Evolutionary conservation across 371 early-diverging fungal species (phyloP).

Genomic region (Haplosporangium sp.): DNA sequence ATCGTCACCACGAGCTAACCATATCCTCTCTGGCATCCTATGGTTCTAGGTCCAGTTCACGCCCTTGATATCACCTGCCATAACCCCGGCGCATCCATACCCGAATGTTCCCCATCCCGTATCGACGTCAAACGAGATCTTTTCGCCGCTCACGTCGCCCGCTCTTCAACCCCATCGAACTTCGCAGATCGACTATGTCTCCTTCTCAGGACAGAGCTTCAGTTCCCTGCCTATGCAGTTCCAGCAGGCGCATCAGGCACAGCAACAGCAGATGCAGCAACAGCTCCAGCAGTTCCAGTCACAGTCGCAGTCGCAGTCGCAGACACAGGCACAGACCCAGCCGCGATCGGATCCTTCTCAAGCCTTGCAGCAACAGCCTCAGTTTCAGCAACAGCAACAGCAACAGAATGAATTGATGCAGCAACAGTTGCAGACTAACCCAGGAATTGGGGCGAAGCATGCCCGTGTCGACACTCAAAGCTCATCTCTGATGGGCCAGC

Average conservation of each 20-base stretch:
- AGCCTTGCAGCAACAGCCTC: slow-evolving; percentile 17
- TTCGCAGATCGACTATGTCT: slow-evolving; percentile 36
- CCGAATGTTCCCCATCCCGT: slow-evolving; percentile 47
- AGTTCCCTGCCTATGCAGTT: slow-evolving; percentile 36
- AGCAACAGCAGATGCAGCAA: slow-evolving; percentile 59
- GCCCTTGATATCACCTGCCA: slow-evolving; percentile 76
- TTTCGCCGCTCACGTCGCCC: slow-evolving; percentile 77
- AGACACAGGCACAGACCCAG: slow-evolving; percentile 9
- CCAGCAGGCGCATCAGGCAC: slow-evolving; percentile 41
- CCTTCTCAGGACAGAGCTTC: slow-evolving; percentile 27
- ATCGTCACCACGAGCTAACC: background rate
- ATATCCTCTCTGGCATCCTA: background rate
- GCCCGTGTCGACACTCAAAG: slow-evolving; percentile 10
- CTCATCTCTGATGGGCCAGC: slow-evolving; percentile 23
- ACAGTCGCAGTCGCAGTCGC: slow-evolving; percentile 20
- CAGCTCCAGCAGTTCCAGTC: slow-evolving; percentile 36
- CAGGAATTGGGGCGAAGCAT: slow-evolving; percentile 32
- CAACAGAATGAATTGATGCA: slow-evolving; percentile 26
- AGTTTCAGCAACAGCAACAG: slow-evolving; percentile 25
- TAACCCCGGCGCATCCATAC: slow-evolving; percentile 66
- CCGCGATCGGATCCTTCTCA: slow-evolving; percentile 11
- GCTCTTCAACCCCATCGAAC: slow-evolving; percentile 63
- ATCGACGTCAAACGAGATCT: slow-evolving; percentile 48
- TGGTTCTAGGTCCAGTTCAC: slow-evolving; percentile 60
- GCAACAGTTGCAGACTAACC: slow-evolving; percentile 26